Percentiles rank a stretch among this genome's conserved stretches.
These are phyloP conservation scores for Aureobasidium leucospermi DNA, from an alignment of 2,329 filamentous ascomycete genomes.

Conservation along the genomic window DNA sequence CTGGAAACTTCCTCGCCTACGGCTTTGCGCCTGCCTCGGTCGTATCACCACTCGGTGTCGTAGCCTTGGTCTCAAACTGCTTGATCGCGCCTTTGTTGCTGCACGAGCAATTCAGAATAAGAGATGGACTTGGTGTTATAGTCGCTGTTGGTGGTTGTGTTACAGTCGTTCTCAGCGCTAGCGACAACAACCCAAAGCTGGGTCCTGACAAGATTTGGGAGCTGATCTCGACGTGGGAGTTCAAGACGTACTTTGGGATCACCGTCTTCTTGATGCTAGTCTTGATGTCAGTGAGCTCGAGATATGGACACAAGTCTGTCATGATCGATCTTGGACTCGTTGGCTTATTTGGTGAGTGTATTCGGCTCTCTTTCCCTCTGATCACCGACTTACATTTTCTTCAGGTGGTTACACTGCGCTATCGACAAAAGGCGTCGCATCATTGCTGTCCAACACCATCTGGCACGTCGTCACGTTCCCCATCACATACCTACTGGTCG, in stretches of 20 bases:
- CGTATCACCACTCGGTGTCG: constrained; percentile 92
- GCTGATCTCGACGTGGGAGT: constrained; percentile 79
- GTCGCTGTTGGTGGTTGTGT: constrained; percentile 83
- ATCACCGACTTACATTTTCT: not conserved
- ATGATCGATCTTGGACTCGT: constrained; percentile 90
- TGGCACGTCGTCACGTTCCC: constrained; percentile 86
- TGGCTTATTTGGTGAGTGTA: constrained; percentile 69
- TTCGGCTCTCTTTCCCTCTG: not conserved
- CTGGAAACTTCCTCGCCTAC: constrained; percentile 94
- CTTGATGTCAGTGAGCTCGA: constrained; percentile 75
- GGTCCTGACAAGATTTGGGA: constrained; percentile 85
- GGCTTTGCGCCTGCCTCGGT: constrained; percentile 97
- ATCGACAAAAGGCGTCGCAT: constrained; percentile 93
- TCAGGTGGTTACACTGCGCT: constrained; percentile 90
- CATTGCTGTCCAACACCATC: constrained; percentile 83
- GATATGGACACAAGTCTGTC: constrained; percentile 78
- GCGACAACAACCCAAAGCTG: constrained; percentile 80
- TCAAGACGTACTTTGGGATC: constrained; percentile 80
- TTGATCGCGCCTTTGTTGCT: constrained; percentile 92
- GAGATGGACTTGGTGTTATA: constrained; percentile 82
- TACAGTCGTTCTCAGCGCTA: constrained; percentile 86
- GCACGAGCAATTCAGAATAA: constrained; percentile 76
- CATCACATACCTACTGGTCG: constrained; percentile 78
- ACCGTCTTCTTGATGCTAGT: constrained; percentile 65
- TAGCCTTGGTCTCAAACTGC: constrained; percentile 92